Evolutionary conservation across 495 filamentous ascomycete species (phyloP).

Genomic region (Hypoxylon crocopeplum): DNA sequence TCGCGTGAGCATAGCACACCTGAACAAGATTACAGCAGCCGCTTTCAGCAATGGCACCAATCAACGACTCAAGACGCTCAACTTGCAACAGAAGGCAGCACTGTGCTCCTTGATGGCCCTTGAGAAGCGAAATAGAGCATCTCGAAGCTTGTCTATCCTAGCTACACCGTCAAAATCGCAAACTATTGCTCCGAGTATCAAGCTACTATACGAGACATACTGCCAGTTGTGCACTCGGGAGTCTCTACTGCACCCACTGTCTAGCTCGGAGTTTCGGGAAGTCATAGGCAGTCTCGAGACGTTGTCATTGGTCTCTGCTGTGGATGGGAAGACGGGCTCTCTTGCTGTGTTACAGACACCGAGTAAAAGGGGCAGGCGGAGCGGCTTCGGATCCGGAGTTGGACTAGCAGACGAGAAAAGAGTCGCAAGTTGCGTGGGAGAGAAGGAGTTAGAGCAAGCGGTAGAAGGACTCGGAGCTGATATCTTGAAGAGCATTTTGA

Average conservation of each 20-base stretch:
- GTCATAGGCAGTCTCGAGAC: conserved; percentile 90
- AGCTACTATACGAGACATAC: conserved; percentile 81
- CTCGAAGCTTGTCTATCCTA: conserved; percentile 47
- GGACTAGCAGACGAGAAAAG: conserved; percentile 67
- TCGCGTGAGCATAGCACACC: conserved; percentile 84
- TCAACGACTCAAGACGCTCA: conserved; percentile 83
- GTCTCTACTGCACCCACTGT: conserved; percentile 83
- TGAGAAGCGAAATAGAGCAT: conserved; percentile 66
- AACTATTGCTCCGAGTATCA: conserved; percentile 71
- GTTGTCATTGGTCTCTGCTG: conserved; percentile 77
- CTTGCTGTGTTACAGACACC: conserved; percentile 64
- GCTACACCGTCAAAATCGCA: conserved; percentile 51
- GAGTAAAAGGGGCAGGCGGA: conserved; percentile 60
- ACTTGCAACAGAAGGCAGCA: conserved; percentile 95
- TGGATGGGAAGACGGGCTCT: conserved; percentile 73
- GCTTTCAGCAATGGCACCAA: conserved; percentile 84
- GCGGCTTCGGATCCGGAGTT: conserved; percentile 44
- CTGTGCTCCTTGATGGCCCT: conserved; percentile 85
- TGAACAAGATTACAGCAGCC: conserved; percentile 85
- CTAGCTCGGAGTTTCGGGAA: conserved; percentile 89
- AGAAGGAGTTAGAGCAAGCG: conserved; percentile 74
- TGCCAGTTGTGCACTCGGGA: conserved; percentile 79
- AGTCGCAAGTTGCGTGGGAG: conserved; percentile 77
- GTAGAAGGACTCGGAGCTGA: conserved; percentile 70
- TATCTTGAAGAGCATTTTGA: conserved; percentile 61